phyloP scores from a whole-genome alignment of 148 eudicot genomes.

The Dysphania ambrosioides region DNA sequence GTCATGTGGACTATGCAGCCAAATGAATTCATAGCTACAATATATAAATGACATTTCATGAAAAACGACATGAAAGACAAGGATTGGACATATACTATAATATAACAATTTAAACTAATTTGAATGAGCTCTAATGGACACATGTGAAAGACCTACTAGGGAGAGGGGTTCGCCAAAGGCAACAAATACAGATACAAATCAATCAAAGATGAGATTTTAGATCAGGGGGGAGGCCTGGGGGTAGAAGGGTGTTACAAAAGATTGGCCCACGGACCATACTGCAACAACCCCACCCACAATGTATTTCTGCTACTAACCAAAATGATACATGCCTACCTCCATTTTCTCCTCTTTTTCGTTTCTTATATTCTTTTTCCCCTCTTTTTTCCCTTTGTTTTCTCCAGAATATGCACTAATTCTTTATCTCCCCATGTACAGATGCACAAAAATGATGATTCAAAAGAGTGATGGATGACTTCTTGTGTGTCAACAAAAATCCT shows the following conservation, averaged over 20 bases:
- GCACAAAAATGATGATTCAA: constrained; percentile 39
- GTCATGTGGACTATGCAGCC: no score
- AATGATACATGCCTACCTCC: constrained; percentile 24
- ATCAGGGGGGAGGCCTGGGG: neutral
- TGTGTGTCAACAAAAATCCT: constrained; percentile 26
- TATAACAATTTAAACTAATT: constrained; percentile 6
- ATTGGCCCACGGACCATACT: constrained; percentile 8
- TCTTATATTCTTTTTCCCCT: constrained; percentile 16
- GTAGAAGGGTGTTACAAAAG: constrained; percentile 16
- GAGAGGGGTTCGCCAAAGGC: constrained; percentile 14
- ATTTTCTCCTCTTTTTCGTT: constrained; percentile 26
- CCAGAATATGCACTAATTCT: no score
- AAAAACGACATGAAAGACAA: neutral
- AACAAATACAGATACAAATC: constrained; percentile 22
- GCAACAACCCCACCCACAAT: constrained; percentile 40
- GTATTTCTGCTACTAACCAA: constrained; percentile 27
- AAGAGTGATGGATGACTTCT: constrained; percentile 20
- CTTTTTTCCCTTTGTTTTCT: constrained; percentile 16
- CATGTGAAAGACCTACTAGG: constrained; percentile 20
- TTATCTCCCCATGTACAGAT: no score
- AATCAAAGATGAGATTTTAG: neutral
- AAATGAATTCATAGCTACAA: no score
- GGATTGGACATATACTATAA: constrained; percentile 3
- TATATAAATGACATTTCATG: neutral
- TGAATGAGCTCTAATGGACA: constrained; percentile 19